Conservation (phyloP, 2,329 filamentous ascomycete species). For the Sphaerulina populicola region DNA sequence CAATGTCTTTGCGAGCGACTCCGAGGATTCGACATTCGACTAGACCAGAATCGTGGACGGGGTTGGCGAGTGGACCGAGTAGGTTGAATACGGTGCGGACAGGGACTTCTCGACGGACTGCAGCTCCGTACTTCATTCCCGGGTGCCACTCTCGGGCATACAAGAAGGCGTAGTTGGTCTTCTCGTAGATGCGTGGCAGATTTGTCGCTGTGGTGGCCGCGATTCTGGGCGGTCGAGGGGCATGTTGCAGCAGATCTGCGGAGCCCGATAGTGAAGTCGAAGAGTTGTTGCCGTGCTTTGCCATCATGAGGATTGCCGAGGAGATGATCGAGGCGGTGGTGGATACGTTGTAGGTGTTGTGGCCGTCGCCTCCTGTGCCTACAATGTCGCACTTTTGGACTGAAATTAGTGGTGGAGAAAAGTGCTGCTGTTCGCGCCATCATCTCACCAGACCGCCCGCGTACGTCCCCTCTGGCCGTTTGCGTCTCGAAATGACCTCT, state of each 20-base stretch:
- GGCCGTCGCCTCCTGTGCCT: constrained; percentile 88
- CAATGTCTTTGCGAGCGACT: constrained; percentile 56
- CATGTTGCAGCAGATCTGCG: constrained; percentile 76
- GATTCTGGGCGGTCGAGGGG: constrained; percentile 65
- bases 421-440: not conserved
- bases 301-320: constrained; percentile 72
- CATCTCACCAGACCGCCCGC: constrained; percentile 67
- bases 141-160: constrained; percentile 96
- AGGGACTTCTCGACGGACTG: constrained; percentile 77
- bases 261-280: constrained; percentile 94
- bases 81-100: constrained; percentile 98
- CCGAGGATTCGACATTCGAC: constrained; percentile 91
- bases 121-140: constrained; percentile 81
- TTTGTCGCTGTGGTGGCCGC: constrained; percentile 63
- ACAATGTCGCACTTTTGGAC: constrained; percentile 77
- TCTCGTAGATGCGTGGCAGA: constrained; percentile 63
- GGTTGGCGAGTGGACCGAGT: constrained; percentile 84
- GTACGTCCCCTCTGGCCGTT: constrained; percentile 64
- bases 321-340: constrained; percentile 91
- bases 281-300: constrained; percentile 93
- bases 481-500: constrained; percentile 52
- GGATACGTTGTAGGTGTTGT: constrained; percentile 97
- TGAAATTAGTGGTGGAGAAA: not conserved
- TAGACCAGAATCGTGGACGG: constrained; percentile 59
- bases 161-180: constrained; percentile 86